Conservation (phyloP, 1,284 basidiomycete species). For the Ganoderma lingzhi region DNA sequence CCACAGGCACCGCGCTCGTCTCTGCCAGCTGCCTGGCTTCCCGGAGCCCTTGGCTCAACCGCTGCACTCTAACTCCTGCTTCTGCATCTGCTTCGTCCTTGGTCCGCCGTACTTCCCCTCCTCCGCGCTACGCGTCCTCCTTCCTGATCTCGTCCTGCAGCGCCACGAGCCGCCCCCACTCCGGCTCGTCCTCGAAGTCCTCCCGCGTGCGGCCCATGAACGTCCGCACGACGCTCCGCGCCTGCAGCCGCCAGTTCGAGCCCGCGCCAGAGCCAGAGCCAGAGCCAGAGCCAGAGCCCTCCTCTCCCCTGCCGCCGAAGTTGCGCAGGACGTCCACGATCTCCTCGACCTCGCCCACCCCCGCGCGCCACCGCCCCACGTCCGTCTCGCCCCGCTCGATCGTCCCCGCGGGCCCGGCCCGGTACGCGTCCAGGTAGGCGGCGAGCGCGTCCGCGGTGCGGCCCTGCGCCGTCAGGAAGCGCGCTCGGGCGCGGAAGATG, state of each 20-base stretch:
- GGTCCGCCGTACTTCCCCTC: background rate
- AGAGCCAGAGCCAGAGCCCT: no score
- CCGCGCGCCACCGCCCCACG: conserved; percentile 72
- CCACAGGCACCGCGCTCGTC: conserved; percentile 17
- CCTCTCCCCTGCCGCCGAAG: conserved; percentile 64
- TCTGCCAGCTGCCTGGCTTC: background rate
- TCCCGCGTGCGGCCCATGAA: conserved; percentile 86
- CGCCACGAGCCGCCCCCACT: conserved; percentile 77
- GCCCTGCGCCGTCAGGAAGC: conserved; percentile 77
- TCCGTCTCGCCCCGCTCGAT: conserved; percentile 74
- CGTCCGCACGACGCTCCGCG: conserved; percentile 85
- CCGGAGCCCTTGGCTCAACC: background rate
- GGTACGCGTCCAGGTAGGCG: conserved; percentile 86
- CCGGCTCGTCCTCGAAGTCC: conserved; percentile 89
- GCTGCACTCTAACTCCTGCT: background rate
- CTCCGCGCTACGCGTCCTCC: conserved; percentile 33
- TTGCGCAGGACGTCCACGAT: conserved; percentile 85
- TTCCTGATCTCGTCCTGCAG: conserved; percentile 62
- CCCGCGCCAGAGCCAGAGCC: conserved; percentile 43
- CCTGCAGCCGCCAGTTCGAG: conserved; percentile 85
- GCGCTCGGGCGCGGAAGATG: conserved; percentile 83
- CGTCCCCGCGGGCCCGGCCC: conserved; percentile 74
- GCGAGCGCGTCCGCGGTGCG: conserved; percentile 82
- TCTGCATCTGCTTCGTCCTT: background rate
- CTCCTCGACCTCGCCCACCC: conserved; percentile 81